Conservation (phyloP, 805 yeast species). For the Dipodascus albidus region DNA sequence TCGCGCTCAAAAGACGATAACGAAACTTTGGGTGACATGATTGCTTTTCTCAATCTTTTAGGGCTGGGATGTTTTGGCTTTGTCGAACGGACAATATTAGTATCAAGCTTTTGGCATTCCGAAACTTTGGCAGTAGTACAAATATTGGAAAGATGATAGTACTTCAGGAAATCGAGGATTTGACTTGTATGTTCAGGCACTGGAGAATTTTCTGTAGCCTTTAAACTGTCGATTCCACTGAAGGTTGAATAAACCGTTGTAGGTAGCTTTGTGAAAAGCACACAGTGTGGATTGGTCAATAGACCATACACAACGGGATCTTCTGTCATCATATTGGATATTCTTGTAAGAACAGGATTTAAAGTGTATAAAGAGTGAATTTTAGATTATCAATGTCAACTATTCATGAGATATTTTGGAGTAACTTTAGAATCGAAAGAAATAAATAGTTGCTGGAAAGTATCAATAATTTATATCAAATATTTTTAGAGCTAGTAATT, state of each 20-base stretch:
- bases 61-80: not conserved
- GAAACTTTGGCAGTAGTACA: not conserved
- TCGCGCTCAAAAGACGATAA: not conserved
- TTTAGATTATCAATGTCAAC: too few relatives aligned
- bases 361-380: too few relatives aligned
- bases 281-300: not conserved
- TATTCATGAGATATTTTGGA: too few relatives aligned
- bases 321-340: not conserved
- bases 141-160: not conserved
- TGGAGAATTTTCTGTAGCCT: not conserved
- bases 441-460: too few relatives aligned
- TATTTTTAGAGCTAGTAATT: too few relatives aligned
- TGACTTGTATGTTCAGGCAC: not conserved
- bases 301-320: conserved; percentile 1
- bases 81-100: not conserved
- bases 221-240: not conserved
- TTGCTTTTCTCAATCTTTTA: not conserved
- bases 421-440: too few relatives aligned
- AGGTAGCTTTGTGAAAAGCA: not conserved
- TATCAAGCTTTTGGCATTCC: not conserved
- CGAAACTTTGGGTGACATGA: not conserved
- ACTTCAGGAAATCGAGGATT: not conserved
- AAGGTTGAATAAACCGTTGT: not conserved
- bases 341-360: not conserved
- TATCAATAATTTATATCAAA: too few relatives aligned